Evolutionary conservation across 129 eudicot genomes (phyloP), one percentile per base, ranked within the genome.

Genomic region (Heracleum sosnowskyi): DNA sequence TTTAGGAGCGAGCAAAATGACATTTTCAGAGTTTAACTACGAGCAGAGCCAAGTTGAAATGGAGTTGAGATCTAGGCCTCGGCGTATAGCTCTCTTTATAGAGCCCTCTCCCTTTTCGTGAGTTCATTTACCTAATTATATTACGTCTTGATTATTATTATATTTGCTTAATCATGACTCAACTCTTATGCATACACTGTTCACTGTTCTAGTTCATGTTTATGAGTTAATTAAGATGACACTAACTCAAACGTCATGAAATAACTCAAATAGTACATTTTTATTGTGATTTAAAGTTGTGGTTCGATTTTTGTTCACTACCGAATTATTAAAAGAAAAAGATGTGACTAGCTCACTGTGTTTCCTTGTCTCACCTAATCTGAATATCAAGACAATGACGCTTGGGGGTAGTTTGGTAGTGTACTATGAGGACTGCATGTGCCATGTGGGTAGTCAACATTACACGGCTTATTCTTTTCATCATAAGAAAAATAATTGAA

Each of bases 81-180:
- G 94, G 75, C 92, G 99, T 39, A 95, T 95, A 87, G 99, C 90
- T 82, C 88, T 95, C 73, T 95, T 95, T 85, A 97, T 95, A 57
- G 99, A 95, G 90, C 99, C 99, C 66, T 95, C 99, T 78, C 99
- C 99, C 2, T 95, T 95, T 81, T 86, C 99, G 99, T 95, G 83
- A 94, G 97, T 88, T 12, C 45, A 41, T 10, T 41, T 10, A 41
- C 1, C 13, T 41, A 40, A 40, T 7, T 40, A 40, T 40, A 40
- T 40, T 36, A 4, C 4, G 42, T 40, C 42, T 40, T 0, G 8
- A 40, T 40, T 9, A 40, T 40, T 40, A 8, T 41, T 41, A 10
- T 9, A 41, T 8, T 2, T 41, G 51, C 68, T 41, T 44, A 42
- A 53, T 77, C 28, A 10, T 34, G 37, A 0, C 45, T 8, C 45